Conservation (phyloP, 352 stramenopile genomes). For the Pythium rhizo-oryzae region DNA sequence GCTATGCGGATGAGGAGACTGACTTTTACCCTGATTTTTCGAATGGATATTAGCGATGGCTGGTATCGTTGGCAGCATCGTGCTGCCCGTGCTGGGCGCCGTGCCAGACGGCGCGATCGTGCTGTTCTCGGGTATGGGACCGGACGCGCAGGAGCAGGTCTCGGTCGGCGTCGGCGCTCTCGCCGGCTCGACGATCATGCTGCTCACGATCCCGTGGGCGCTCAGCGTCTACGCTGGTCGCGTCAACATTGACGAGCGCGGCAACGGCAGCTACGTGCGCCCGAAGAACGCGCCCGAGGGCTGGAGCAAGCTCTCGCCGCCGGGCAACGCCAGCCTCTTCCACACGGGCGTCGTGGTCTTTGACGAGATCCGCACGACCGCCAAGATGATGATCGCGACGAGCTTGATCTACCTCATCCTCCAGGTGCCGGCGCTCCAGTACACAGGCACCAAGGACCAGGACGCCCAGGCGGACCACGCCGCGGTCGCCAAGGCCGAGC, state of each 20-base stretch:
- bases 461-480: conserved; percentile 70
- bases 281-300: conserved; percentile 75
- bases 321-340: conserved; percentile 57
- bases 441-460: conserved; percentile 71
- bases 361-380: conserved; percentile 88
- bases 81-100: conserved; percentile 96
- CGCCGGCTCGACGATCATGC: conserved; percentile 98
- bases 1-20: not conserved
- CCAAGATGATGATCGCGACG: conserved; percentile 92
- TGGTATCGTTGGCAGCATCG: conserved; percentile 96
- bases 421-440: conserved; percentile 91
- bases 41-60: conserved; percentile 59
- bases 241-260: conserved; percentile 93
- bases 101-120: conserved; percentile 98
- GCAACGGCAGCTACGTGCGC: conserved; percentile 82
- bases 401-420: conserved; percentile 96
- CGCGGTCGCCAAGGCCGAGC: conserved; percentile 81
- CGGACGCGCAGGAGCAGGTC: conserved; percentile 95
- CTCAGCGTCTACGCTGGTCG: conserved; percentile 93
- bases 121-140: conserved; percentile 94
- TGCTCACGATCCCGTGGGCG: conserved; percentile 98
- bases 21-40: not conserved
- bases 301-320: conserved; percentile 88
- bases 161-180: conserved; percentile 97
- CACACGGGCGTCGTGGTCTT: conserved; percentile 83